Conservation (phyloP, 129 eudicot genomes). For the Saposhnikovia divaricata region DNA sequence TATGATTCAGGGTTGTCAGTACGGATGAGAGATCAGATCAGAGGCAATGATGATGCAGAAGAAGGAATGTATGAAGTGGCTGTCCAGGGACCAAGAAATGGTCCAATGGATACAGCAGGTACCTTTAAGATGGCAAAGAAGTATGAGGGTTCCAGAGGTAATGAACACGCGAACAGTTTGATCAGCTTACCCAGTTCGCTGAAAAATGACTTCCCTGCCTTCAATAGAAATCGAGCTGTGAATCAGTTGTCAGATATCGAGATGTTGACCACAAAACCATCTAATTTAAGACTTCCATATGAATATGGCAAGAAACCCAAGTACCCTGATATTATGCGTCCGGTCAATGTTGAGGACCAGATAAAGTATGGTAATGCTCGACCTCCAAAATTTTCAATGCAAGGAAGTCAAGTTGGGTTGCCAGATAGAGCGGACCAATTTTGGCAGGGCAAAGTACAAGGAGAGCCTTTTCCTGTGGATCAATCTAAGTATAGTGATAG, state of each 20-base stretch:
- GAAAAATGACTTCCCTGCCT: constrained; percentile 34
- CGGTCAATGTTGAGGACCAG: constrained; percentile 36
- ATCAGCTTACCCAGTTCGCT: constrained; percentile 30
- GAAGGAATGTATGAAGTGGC: constrained; percentile 54
- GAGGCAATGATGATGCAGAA: constrained; percentile 31
- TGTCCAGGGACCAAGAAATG: constrained; percentile 34
- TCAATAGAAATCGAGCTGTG: constrained; percentile 49
- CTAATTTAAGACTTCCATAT: constrained; percentile 35
- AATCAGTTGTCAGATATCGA: constrained; percentile 77
- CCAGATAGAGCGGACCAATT: constrained; percentile 33
- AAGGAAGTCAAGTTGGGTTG: constrained; percentile 35
- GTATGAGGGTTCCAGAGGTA: constrained; percentile 36
- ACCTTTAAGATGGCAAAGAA: constrained; percentile 32
- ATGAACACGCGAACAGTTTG: constrained; percentile 35
- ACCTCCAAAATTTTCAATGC: constrained; percentile 18
- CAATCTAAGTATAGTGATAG: constrained; percentile 28
- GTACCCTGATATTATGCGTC: constrained; percentile 35
- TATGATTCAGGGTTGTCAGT: constrained; percentile 14
- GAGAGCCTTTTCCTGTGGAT: constrained; percentile 29
- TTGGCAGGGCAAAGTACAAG: constrained; percentile 39
- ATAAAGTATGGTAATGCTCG: constrained; percentile 34
- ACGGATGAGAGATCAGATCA: constrained; percentile 27
- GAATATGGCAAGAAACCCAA: constrained; percentile 50
- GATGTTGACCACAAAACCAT: constrained; percentile 74
- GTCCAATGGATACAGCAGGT: constrained; percentile 17